Evolutionary conservation across 1,139 yeast species (phyloP), one percentile per base, ranked within the genome.

Genomic region (Pichia sp.): DNA sequence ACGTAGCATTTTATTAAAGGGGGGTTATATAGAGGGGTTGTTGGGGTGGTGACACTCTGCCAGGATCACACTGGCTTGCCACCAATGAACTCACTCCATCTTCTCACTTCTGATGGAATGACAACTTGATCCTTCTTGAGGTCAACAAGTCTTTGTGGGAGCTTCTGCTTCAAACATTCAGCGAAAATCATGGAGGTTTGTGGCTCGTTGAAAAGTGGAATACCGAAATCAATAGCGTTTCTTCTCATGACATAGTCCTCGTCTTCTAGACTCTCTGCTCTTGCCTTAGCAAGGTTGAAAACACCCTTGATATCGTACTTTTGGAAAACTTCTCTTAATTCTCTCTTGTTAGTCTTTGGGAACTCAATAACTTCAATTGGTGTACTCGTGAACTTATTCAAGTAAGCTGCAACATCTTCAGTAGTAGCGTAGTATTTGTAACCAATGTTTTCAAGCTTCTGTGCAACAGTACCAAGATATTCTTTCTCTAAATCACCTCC

Each of bases 191-290:
- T 61, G 4, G 96, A 81, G 22, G 98, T 91, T 59, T 86, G 79
- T 48, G 97, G 96, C 65, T 91, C 98, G 58, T 91, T 91, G 68
- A 91, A 88, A 59, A 91, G 70, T 33, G 98, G 96, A 53, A 91
- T 82, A 42, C 85, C 97, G 60, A 93, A 91, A 63, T 91, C 99
- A 65, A 91, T 93, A 35, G 98, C 97, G 60, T 88, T 91, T 69
- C 99, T 81, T 71, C 99, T 81, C 97, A 91, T 91, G 38, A 88
- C 82, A 59, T 91, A 91, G 64, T 91, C 97, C 61, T 83, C 81
- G 54, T 91, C 97, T 46, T 77, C 64, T 49, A 85, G 71, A 47
- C 72, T 66, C 55, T 84, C 93, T 27, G 97, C 98, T 59, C 96
- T 77, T 33, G 86, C 82, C 52, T 71, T 72, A 35, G 98, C 96